Evolutionary conservation across 768 basidiomycete genomes (phyloP), one percentile per base, ranked within the genome.

Genomic region (Udeniomyces megalosporus): DNA sequence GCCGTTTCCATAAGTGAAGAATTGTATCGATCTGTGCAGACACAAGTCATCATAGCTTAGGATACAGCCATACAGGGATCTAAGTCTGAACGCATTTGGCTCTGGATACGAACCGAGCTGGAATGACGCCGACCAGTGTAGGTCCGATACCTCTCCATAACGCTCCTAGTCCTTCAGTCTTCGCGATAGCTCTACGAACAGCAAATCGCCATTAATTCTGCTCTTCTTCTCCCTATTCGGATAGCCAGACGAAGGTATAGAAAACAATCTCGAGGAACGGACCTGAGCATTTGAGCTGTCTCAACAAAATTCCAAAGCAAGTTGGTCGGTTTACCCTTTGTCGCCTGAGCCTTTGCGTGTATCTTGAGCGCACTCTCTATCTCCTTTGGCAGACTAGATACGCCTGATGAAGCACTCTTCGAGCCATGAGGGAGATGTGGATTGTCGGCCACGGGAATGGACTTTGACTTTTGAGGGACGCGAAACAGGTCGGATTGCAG

Each of bases 1-100:
- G 53, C 90, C 90, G 70, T 95, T 96, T 32, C 93, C 95, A 67
- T 99, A 99, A 22, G 87, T 85, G 78, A 87, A 97, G 75, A 99
- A 99, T 74, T 93, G 88, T 76, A 97, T 96, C 3, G 92, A 91
- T 55, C 75, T 75, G 65, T 11, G 7, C 8, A 54, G 53, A 56
- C n/a, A 5, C n/a, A 47, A 34, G 32, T 5, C 29, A 24, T 22
- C 38, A 8, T 7, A 46, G 35, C 28, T 45, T 24, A 28, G 26
- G 48, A 22, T 7, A 45, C 2, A 6, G 5, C 26, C 38, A 48
- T 28, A 17, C 32, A 29, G 29, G 28, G 20, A 28, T 2, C 29
- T 29, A 20, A 26, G 22, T 54, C 44, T 4, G 34, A 26, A 35
- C 22, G 10, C 8, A 52, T 28, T 42, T 28, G 45, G 38, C 24